These are phyloP conservation scores for Pseudomassariella vexata DNA, from an alignment of 2,329 filamentous ascomycete genomes.

Conservation along the genomic window DNA sequence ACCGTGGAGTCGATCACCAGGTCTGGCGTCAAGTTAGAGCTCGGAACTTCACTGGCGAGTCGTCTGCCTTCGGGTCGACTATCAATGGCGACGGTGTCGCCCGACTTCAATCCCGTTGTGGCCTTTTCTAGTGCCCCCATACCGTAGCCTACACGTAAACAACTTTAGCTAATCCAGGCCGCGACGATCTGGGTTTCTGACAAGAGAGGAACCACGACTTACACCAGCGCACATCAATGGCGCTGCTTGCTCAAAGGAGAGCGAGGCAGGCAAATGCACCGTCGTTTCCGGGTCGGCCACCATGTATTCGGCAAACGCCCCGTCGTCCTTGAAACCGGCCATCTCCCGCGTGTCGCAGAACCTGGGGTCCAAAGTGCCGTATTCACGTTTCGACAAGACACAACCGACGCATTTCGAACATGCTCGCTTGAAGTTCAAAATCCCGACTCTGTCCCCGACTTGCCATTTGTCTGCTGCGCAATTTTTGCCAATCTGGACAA, in stretches of 20 bases:
- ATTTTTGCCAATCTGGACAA: constrained; percentile 21
- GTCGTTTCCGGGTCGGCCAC: constrained; percentile 23
- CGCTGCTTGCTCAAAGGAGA: constrained; percentile 27
- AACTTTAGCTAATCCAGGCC: not conserved
- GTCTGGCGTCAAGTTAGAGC: constrained; percentile 15
- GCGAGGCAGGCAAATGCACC: constrained; percentile 18
- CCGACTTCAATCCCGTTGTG: constrained; percentile 15
- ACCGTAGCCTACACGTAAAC: constrained; percentile 20
- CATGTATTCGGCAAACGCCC: constrained; percentile 28
- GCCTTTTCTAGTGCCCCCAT: constrained; percentile 26
- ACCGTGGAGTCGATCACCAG: constrained; percentile 20
- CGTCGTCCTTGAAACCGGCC: constrained; percentile 27
- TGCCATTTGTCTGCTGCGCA: constrained; percentile 14
- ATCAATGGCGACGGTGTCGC: constrained; percentile 26
- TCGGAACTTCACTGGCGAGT: constrained; percentile 20
- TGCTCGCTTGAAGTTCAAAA: constrained; percentile 27
- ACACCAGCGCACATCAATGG: constrained; percentile 30
- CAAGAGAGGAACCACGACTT: constrained; percentile 6
- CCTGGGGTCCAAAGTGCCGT: constrained; percentile 18
- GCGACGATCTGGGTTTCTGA: no score
- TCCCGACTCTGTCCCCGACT: constrained; percentile 28
- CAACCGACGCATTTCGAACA: constrained; percentile 24
- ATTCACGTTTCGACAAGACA: constrained; percentile 10
- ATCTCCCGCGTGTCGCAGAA: constrained; percentile 26
- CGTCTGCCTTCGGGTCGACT: constrained; percentile 21